Percentiles rank a stretch among this genome's conserved stretches.
Evolutionary conservation across 495 filamentous ascomycete species (phyloP).

Genomic region (Penicillium verhagenii): DNA sequence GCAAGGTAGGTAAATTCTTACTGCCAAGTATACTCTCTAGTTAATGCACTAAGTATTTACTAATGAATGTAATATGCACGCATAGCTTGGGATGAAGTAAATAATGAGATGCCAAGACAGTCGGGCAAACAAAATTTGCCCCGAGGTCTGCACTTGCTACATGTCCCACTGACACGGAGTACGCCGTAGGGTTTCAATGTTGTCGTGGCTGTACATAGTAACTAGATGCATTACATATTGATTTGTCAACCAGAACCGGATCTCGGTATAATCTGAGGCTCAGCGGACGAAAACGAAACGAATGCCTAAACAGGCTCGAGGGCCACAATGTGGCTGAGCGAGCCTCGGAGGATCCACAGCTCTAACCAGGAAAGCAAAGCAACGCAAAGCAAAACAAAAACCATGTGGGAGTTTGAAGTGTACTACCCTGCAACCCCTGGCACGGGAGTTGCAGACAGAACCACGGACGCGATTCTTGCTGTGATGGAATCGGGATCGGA

Average conservation of each 20-base stretch:
- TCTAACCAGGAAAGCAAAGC: not conserved
- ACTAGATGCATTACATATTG: too few relatives aligned
- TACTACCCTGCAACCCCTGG: not conserved
- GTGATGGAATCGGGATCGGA: not conserved
- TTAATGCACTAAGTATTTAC: too few relatives aligned
- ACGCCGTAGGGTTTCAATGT: too few relatives aligned
- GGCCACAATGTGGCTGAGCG: constrained; percentile 3
- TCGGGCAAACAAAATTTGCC: too few relatives aligned
- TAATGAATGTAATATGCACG: too few relatives aligned
- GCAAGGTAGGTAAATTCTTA: not conserved
- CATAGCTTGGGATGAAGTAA: too few relatives aligned
- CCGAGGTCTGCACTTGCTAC: too few relatives aligned
- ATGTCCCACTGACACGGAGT: too few relatives aligned
- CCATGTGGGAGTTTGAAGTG: constrained; percentile 2
- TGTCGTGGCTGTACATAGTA: too few relatives aligned
- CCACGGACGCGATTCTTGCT: too few relatives aligned
- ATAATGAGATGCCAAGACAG: too few relatives aligned
- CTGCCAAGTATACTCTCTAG: too few relatives aligned
- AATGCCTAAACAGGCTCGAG: not conserved
- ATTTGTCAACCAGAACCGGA: not conserved
- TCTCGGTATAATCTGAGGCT: not conserved
- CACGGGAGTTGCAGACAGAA: not conserved
- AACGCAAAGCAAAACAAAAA: not conserved
- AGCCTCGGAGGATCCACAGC: not conserved
- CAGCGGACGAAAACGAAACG: not conserved